Evolutionary conservation across 176 grass and related monocot species (phyloP).

Genomic region (Poa annua): DNA sequence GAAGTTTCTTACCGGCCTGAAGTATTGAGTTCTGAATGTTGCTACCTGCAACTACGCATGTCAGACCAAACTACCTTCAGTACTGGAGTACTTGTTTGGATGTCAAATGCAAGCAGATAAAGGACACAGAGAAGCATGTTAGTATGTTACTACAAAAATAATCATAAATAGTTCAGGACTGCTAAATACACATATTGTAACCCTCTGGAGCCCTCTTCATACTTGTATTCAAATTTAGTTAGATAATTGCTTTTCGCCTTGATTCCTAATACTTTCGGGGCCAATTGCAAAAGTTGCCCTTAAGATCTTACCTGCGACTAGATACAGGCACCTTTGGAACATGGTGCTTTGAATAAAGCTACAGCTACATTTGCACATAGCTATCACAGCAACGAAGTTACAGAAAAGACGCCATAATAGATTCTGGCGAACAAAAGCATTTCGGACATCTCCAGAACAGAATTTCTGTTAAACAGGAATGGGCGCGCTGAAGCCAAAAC

Average conservation of each 20-base stretch:
- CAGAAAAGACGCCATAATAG: background rate
- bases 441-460: background rate
- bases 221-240: too few species aligned
- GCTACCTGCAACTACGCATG: background rate
- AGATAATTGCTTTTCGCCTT: background rate
- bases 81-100: background rate
- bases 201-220: background rate
- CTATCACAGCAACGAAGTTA: background rate
- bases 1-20: too few species aligned
- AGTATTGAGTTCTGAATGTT: background rate
- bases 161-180: background rate
- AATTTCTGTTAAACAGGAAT: background rate
- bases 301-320: background rate
- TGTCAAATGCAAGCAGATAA: background rate
- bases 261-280: background rate
- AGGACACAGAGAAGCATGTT: background rate
- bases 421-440: background rate
- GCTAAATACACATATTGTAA: background rate
- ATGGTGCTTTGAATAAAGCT: background rate
- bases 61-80: background rate
- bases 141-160: too few species aligned
- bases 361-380: conserved; percentile 9
- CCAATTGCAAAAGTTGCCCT: background rate
- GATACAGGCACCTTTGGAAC: background rate
- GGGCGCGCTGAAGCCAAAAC: background rate